Evolutionary conservation across 176 grass and related monocot genomes (phyloP), one percentile per base, ranked within the genome.

Genomic region (Hordeum marinum): DNA sequence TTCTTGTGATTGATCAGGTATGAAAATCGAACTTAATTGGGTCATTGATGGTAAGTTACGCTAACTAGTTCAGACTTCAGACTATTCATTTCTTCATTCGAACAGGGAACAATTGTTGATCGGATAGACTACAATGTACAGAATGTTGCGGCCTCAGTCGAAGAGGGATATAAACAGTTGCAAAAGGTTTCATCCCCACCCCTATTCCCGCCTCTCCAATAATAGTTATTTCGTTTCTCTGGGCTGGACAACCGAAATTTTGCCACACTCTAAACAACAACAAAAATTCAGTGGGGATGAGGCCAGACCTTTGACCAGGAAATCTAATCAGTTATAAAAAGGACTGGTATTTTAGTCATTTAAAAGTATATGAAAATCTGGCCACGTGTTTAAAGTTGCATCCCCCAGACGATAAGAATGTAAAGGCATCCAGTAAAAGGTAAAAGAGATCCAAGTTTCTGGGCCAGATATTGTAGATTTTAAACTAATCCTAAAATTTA

Each of bases 1-100:
- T 95, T 86, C 87, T 98, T 29, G 96, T 95, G 41, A 98, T 98
- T 50, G 96, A 98, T 86, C 96, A 98, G 93, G 96, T 98, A 98
- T 52, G 63, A 48, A 32, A 67, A 67, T 75, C 20, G 61, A 70
- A 32, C 25, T 83, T 72, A 75, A 76, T 59, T 85, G 35, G 62
- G 40, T 82, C 75, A 35, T 80, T 76, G 62, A 9, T 63, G 54
- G 75, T 63, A 61, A 17, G 70, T 75, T 27, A 68, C 54, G 37
- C 48, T 72, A 29, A 79, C 14, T 79, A 65, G 80, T 74, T 66
- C 46, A 55, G 5, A 48, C 29, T 87, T 80, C 12, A 58, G 31
- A 82, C 36, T 83, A 18, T 72, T 80, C 21, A 48, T 78, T 76
- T 68, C 29, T 80, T 79, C 58, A 23, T 87, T 69, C 68, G 43